Base-by-base conservation (phyloP, 2,329 filamentous ascomycete species). In the Xylariomycetidae sp. region DNA sequence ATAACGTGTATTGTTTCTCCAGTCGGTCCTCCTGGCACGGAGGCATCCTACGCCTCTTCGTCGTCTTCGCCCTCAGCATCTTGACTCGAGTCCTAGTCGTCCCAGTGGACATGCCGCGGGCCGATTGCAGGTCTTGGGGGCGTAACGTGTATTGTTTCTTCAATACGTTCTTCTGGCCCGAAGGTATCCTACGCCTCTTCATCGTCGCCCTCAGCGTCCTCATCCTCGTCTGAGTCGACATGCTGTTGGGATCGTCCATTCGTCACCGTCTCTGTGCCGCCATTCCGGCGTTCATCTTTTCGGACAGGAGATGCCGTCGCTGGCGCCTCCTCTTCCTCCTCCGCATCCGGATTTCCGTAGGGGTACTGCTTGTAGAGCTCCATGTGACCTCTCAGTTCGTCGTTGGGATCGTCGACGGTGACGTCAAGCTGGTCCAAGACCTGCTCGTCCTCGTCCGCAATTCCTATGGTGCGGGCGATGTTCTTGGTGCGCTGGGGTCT, bases 401-500 rank as follows among this genome's bases (percentile, higher is more conserved):
- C 73, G 18, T 63, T 65, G 6, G 76, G 74, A 26, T 79, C 74
- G 19, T 69, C 63, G 11, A 82, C 63, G 7, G 62, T 64, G 16
- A 80, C 59, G 32, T 77, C 69, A 30, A 79, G 60, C 45, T 77
- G 67, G 45, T 80, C 74, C 10, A 78, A 62, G 25, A 68, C 64
- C 47, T 70, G 63, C 44, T 70, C 67, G 36, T 71, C 66, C 33
- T 71, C 64, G 22, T 71, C 66, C 18, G 46, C 48, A 17, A 68
- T 53, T 37, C 66, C 70, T 27, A 63, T 62, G 19, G 64, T 72
- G 29, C 72, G 70, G 28, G 74, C 69, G 44, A 81, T 79, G 51
- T 78, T 78, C 65, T 76, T 80, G 40, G 69, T 72, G 37, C 79
- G 70, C 57, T 80, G 77, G 18, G 76, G 77, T 27, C 77, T 68